phyloP scores from a whole-genome alignment of 106 monocot species.

The Narthecium ossifragum region DNA sequence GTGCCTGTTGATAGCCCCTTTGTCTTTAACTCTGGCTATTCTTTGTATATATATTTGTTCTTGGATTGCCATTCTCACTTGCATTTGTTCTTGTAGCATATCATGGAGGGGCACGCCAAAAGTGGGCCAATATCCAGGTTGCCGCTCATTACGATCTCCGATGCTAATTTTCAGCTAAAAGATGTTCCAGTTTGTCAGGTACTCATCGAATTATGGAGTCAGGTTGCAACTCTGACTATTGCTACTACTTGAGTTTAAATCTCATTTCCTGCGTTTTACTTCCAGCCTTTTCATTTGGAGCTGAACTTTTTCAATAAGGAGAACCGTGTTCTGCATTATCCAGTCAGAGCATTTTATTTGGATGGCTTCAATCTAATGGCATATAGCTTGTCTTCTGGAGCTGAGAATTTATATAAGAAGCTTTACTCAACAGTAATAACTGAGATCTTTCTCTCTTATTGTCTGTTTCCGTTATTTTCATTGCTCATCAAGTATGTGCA shows the following conservation, averaged over 20 bases:
- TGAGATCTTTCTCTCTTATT: too few species aligned
- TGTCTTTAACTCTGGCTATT: too few species aligned
- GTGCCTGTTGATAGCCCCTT: too few species aligned
- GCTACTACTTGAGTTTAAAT: too few species aligned
- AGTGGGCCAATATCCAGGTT: conserved; percentile 79
- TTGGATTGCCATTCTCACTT: too few species aligned
- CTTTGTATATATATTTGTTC: too few species aligned
- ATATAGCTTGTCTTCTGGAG: conserved; percentile 81
- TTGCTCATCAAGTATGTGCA: too few species aligned
- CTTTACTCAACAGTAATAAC: conserved; percentile 72
- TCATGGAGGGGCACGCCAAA: conserved; percentile 98
- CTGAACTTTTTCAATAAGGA: conserved; percentile 94
- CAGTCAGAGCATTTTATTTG: conserved; percentile 81
- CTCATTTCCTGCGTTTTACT: conserved; percentile 13
- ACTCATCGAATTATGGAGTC: too few species aligned
- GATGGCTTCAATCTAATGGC: conserved; percentile 97
- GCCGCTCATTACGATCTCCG: conserved; percentile 86
- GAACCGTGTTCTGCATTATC: conserved; percentile 85
- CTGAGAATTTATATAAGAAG: conserved; percentile 85
- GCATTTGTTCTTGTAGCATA: conserved; percentile 53
- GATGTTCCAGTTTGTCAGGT: conserved; percentile 98
- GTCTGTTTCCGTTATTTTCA: too few species aligned
- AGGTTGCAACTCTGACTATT: too few species aligned
- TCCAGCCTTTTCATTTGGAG: conserved; percentile 94
- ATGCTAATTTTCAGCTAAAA: conserved; percentile 47